Base-by-base conservation (phyloP, 2,329 filamentous ascomycete species). In the Sordariomycetes sp. region DNA sequence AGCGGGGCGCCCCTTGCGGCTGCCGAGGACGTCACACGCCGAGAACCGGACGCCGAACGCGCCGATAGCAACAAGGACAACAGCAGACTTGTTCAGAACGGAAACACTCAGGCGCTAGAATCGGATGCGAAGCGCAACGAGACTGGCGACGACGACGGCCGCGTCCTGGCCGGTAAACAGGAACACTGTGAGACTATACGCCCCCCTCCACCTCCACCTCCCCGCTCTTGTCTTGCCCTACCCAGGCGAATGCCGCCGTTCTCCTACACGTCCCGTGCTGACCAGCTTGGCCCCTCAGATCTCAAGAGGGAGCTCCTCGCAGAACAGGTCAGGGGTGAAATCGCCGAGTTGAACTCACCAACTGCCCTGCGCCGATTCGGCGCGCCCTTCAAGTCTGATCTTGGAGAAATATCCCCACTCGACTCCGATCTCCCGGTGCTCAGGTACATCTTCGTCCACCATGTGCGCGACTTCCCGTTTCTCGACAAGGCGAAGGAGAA, bases 391-490 rank as follows among this genome's bases (percentile, higher is more conserved):
- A 88, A 84, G 69, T 97, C 92, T 53, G 89, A 96, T 57, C 86
- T 88, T 61, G 94, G 94, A 62, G 94, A 99, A 72, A 88, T 99
- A 25, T 87, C 91, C 3, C 94, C 94, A 16, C 81, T 96, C 60
- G 91, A 99, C 68, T 97, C 92, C 2, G 93, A 97, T 65, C 79
- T 99, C 32, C 94, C 94, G 20, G 88, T 99, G 62, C 78, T 99
- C 61, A 85, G 94, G 63, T 97, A 94, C 75, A 96, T 99, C 68
- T 99, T 99, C 69, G 94, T 97, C 58, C 88, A 97, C 69, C 92
- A 97, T 85, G 85, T 99, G 60, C 90, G 94, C 67, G 95, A 97
- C 67, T 99, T 99, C 67, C 94, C 94, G 1, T 99, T 99, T 69
- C 82, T 99, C 62, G 91, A 99, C 73, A 90, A 96, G 78, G 94